Base-by-base conservation (phyloP, 2,329 filamentous ascomycete species). In the Xylaria sp. region DNA sequence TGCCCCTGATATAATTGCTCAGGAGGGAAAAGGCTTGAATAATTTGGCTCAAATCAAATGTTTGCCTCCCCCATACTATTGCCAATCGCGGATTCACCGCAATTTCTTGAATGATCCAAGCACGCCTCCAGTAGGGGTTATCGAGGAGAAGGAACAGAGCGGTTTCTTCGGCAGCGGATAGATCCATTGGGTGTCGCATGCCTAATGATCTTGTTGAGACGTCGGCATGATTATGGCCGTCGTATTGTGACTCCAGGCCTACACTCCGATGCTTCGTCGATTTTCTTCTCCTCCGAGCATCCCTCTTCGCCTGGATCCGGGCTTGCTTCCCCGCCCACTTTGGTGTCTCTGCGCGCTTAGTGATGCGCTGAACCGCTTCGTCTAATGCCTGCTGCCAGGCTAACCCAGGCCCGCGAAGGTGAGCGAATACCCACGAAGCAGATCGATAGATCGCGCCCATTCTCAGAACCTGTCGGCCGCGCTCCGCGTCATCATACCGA, bases 91-190 rank as follows among this genome's bases (percentile, higher is more conserved):
- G 63, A 39, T 70, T 70, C 56, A 70, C 61, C 15, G 68, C 59
- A 9, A 70, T 65, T 36, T 70, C 68, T 32, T 70, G 68, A 18
- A 70, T 69, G 18, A 70, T 69, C 68, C 68, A 70, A 3, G 60
- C 60, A 36, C 68, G 68, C 15, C 59, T 43, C 68, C 68, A 70
- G 25, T 66, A 70, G 6, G 63, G 56, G 18, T 39, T 66, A 25
- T 70, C 63, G 12, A 70, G 66, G 28, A 70, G 60, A 2, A 61
- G 50, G 45, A 69, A 66, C 2, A 70, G 4, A 0, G 66, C 68
- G 7, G 60, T 66, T 43, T 69, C 60, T 58, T 70, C 68, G 18
- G 63, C 63, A 23, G 60, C 68, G n/a, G 65, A 65, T 3, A 68
- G 36, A 7, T 60, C 48, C 65, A 65, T 69, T 30, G 30, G 32